A percentile compares a stretch with the other conserved stretches of the same genome.
phyloP scores from a whole-genome alignment of 768 basidiomycete species.

The Auriscalpium orientale region DNA sequence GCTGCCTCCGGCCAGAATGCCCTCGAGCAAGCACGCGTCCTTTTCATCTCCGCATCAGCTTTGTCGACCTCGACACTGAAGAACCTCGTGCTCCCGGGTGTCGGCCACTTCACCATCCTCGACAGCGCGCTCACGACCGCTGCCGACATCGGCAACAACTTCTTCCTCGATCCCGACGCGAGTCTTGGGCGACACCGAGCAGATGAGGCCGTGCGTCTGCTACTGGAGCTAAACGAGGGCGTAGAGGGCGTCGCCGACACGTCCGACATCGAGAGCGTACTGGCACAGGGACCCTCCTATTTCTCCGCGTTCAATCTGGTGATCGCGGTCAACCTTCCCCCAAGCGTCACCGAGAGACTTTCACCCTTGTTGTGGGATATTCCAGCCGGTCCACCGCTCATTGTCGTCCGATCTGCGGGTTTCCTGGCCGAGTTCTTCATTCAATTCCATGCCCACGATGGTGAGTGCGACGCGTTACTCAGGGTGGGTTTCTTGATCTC shows the following conservation, averaged over 20 bases:
- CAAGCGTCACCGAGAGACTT: constrained; percentile 46
- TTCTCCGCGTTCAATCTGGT: constrained; percentile 67
- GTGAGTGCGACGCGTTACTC: constrained; percentile 34
- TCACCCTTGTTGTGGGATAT: constrained; percentile 64
- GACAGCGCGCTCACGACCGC: constrained; percentile 54
- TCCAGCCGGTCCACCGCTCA: constrained; percentile 52
- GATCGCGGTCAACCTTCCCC: constrained; percentile 75
- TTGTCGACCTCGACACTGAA: constrained; percentile 88
- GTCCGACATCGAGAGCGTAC: constrained; percentile 46
- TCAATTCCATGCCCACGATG: constrained; percentile 82
- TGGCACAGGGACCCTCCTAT: constrained; percentile 47
- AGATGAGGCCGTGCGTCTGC: constrained; percentile 64
- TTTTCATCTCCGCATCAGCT: constrained; percentile 75
- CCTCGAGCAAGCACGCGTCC: constrained; percentile 75
- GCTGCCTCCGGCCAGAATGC: constrained; percentile 86
- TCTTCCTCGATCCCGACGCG: constrained; percentile 76
- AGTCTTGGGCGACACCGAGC: constrained; percentile 79
- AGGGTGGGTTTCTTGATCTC: not conserved
- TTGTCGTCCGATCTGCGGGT: constrained; percentile 78
- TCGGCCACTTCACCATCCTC: constrained; percentile 92
- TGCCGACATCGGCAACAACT: constrained; percentile 90
- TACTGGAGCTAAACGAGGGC: constrained; percentile 82
- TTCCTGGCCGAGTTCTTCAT: constrained; percentile 86
- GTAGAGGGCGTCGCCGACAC: constrained; percentile 66
- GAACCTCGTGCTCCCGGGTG: constrained; percentile 93